A percentile compares a stretch with the other conserved stretches of the same genome.
phyloP scores from a whole-genome alignment of 1,139 yeast species.

The Ogataea hybrid region DNA sequence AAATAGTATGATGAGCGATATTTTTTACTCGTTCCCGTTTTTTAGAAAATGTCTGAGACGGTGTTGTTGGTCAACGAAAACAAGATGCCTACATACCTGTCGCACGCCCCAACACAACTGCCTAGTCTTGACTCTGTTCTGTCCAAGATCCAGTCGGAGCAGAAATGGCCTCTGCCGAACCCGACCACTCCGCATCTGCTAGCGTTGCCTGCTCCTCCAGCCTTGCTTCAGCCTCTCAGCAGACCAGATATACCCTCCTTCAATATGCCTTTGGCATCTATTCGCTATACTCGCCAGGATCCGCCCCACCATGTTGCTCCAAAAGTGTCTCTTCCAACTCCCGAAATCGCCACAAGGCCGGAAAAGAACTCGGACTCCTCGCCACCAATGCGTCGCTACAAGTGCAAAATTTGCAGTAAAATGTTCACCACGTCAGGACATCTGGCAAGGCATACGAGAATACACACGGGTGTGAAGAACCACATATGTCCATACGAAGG shows the following conservation, averaged over 20 bases:
- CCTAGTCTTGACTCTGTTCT: constrained; percentile 15
- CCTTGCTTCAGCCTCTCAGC: neutral
- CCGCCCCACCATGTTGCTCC: neutral
- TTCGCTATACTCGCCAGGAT: neutral
- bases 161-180: constrained; percentile 14
- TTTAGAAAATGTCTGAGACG: neutral
- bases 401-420: constrained; percentile 64
- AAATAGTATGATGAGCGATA: neutral
- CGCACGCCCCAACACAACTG: constrained; percentile 8
- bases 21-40: neutral
- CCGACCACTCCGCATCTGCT: constrained; percentile 5
- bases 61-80: constrained; percentile 6
- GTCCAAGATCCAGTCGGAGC: constrained; percentile 15
- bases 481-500: constrained; percentile 80
- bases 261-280: neutral
- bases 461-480: constrained; percentile 89
- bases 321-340: neutral
- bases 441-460: constrained; percentile 79
- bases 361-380: neutral
- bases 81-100: neutral
- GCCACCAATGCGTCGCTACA: constrained; percentile 42
- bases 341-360: neutral
- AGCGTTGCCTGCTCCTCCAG: constrained; percentile 1
- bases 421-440: constrained; percentile 89
- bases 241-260: neutral